phyloP scores from a whole-genome alignment of 2,329 filamentous ascomycete species.

The Fusarium burgessii region DNA sequence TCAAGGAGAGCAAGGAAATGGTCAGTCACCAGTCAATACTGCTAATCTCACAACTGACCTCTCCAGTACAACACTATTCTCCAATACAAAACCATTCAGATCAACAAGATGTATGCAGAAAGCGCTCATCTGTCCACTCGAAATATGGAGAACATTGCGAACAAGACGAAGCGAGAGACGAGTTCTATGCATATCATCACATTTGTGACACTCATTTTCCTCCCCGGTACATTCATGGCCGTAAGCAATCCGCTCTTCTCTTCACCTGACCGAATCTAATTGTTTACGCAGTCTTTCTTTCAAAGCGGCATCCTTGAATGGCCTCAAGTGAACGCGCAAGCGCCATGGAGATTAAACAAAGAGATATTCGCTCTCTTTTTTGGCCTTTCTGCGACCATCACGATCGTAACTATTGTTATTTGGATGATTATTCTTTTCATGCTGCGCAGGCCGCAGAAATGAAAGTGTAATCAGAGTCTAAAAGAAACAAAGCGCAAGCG shows the following conservation, averaged over 20 bases:
- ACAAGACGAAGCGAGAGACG: constrained; percentile 35
- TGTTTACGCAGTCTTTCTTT: constrained; percentile 17
- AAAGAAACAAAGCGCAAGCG: background rate
- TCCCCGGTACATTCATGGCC: constrained; percentile 36
- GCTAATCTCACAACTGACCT: background rate
- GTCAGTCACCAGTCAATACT: background rate
- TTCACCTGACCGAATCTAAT: background rate
- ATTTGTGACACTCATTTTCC: constrained; percentile 30
- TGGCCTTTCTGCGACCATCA: constrained; percentile 7
- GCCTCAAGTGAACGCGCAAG: background rate
- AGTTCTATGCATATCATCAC: constrained; percentile 37
- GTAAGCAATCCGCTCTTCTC: background rate
- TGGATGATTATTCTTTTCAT: constrained; percentile 14
- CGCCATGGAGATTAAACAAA: background rate
- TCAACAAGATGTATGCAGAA: constrained; percentile 29
- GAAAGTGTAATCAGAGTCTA: background rate
- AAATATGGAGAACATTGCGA: constrained; percentile 35
- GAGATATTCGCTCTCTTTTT: constrained; percentile 17
- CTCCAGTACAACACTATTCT: constrained; percentile 27
- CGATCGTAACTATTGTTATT: background rate
- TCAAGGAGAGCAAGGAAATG: constrained; percentile 24
- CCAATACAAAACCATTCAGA: constrained; percentile 21
- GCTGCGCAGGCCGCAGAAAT: constrained; percentile 1
- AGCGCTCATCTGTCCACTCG: constrained; percentile 19
- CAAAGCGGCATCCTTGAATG: constrained; percentile 35